These are phyloP conservation scores for Erodium maritimum DNA, from an alignment of 345 rosid species.

Conservation along the genomic window DNA sequence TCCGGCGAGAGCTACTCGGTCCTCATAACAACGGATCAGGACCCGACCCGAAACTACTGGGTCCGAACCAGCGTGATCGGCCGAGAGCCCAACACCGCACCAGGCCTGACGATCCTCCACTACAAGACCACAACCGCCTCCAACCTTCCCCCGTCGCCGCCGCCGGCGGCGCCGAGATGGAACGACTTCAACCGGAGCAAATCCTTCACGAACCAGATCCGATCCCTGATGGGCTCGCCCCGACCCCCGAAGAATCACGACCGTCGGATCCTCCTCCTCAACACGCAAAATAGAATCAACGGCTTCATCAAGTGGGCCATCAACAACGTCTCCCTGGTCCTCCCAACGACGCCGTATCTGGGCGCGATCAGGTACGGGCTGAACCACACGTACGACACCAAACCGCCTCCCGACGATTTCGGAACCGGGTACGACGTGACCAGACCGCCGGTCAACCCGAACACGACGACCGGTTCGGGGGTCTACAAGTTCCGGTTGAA, in stretches of 20 bases:
- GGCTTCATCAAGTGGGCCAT: constrained; percentile 58
- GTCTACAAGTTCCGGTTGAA: constrained; percentile 33
- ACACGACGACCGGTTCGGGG: constrained; percentile 38
- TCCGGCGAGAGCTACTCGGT: constrained; percentile 86
- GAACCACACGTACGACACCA: constrained; percentile 20
- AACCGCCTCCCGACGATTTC: constrained; percentile 36
- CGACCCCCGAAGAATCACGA: constrained; percentile 24
- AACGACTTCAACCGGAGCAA: constrained; percentile 44
- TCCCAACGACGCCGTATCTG: constrained; percentile 68
- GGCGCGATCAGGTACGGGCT: constrained; percentile 47
- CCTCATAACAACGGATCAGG: constrained; percentile 40
- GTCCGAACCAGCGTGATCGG: constrained; percentile 49
- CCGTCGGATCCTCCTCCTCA: constrained; percentile 46
- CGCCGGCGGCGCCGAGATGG: constrained; percentile 57
- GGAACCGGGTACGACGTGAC: constrained; percentile 30
- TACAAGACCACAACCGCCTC: constrained; percentile 32
- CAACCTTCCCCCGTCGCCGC: constrained; percentile 29
- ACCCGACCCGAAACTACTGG: constrained; percentile 41
- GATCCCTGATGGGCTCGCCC: constrained; percentile 29
- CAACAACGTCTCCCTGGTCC: constrained; percentile 51
- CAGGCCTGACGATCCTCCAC: constrained; percentile 43
- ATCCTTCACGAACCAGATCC: constrained; percentile 25
- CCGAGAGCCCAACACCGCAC: constrained; percentile 47
- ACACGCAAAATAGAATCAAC: constrained; percentile 51
- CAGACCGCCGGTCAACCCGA: constrained; percentile 35